Evolutionary conservation across 192 early-diverging fungal genomes (phyloP).

Genomic region (Pilaira anomala): DNA sequence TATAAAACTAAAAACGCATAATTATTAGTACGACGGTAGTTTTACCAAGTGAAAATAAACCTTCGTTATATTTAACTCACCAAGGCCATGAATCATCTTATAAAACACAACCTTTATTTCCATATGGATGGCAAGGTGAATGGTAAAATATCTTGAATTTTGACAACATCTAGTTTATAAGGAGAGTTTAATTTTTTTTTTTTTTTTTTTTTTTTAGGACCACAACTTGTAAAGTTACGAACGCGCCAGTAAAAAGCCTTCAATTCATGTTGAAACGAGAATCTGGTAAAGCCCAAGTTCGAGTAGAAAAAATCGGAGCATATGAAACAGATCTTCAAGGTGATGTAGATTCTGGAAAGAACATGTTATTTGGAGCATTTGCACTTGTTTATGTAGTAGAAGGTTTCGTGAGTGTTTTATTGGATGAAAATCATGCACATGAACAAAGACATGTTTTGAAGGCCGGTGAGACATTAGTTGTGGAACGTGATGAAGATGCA

Average conservation of each 20-base stretch:
- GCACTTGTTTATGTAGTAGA: constrained; percentile 58
- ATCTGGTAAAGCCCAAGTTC: constrained; percentile 11
- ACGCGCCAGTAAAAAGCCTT: constrained; percentile 20
- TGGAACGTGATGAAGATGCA: constrained; percentile 52
- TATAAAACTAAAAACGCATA: background rate
- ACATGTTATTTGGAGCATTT: constrained; percentile 48
- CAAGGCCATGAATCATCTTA: constrained; percentile 43
- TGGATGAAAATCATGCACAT: constrained; percentile 25
- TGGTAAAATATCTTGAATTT: too few species aligned
- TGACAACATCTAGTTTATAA: too few species aligned
- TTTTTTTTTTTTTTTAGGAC: constrained; percentile 15
- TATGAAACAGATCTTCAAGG: constrained; percentile 1
- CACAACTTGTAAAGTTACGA: constrained; percentile 22
- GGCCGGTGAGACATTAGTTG: constrained; percentile 47
- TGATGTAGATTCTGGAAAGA: constrained; percentile 20
- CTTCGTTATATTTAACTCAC: constrained; percentile 41
- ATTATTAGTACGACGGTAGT: constrained; percentile 21
- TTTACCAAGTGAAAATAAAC: constrained; percentile 20
- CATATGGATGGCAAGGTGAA: constrained; percentile 57
- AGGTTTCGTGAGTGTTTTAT: constrained; percentile 26
- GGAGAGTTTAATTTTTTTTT: constrained; percentile 13
- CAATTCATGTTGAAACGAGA: constrained; percentile 18
- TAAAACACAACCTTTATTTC: constrained; percentile 49
- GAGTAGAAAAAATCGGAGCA: constrained; percentile 18
- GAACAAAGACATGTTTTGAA: constrained; percentile 23